phyloP scores from a whole-genome alignment of 495 filamentous ascomycete species.

The Lepraria neglecta region DNA sequence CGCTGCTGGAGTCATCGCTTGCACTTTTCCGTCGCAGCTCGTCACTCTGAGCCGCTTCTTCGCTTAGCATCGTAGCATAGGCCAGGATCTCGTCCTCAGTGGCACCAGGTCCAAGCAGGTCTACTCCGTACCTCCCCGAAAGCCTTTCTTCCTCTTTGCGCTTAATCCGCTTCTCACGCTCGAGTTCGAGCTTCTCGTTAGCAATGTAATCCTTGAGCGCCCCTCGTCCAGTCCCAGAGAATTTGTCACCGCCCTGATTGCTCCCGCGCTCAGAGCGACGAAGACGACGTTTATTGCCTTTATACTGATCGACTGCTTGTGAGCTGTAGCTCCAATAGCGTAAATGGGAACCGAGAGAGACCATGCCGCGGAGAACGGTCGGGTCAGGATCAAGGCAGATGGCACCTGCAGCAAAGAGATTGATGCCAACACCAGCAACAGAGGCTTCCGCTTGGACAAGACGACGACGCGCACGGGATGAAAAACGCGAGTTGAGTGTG shows the following conservation, averaged over 20 bases:
- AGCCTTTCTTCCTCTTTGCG: slow-evolving; percentile 58
- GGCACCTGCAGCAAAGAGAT: slow-evolving; percentile 76
- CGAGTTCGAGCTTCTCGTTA: slow-evolving; percentile 72
- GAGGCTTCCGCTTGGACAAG: slow-evolving; percentile 67
- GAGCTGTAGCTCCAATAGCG: slow-evolving; percentile 94
- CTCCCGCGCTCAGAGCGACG: slow-evolving; percentile 54
- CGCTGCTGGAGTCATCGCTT: slow-evolving; percentile 44
- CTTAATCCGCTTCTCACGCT: slow-evolving; percentile 61
- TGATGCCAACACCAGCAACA: slow-evolving; percentile 58
- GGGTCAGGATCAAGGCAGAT: slow-evolving; percentile 86
- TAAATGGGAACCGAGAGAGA: slow-evolving; percentile 78
- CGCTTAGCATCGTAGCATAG: slow-evolving; percentile 82
- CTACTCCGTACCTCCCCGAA: slow-evolving; percentile 72
- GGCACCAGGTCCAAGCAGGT: slow-evolving; percentile 62
- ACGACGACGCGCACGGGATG: slow-evolving; percentile 67
- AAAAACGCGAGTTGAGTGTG: slow-evolving; percentile 84
- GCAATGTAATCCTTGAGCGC: slow-evolving; percentile 72
- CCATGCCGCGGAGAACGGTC: slow-evolving; percentile 81
- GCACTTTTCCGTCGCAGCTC: slow-evolving; percentile 53
- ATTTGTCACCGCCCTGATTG: slow-evolving; percentile 49
- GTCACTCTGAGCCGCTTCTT: slow-evolving; percentile 64
- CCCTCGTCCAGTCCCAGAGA: slow-evolving; percentile 54
- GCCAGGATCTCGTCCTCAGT: slow-evolving; percentile 83
- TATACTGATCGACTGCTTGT: slow-evolving; percentile 55
- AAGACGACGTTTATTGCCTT: slow-evolving; percentile 54